Evolutionary conservation across 768 basidiomycete species (phyloP).

Genomic region (Russula sp.): DNA sequence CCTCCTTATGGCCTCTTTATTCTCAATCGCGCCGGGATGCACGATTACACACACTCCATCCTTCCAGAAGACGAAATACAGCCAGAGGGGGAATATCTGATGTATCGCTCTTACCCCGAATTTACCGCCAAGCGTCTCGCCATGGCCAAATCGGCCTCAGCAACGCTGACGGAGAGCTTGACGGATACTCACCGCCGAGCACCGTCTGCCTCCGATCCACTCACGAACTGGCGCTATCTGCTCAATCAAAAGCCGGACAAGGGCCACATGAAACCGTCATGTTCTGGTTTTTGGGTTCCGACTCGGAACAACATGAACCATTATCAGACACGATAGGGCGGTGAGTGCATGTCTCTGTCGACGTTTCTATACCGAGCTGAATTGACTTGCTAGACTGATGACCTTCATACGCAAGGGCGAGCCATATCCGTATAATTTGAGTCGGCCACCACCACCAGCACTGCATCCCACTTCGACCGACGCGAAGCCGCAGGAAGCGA

Average conservation of each 20-base stretch:
- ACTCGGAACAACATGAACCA: constrained; percentile 65
- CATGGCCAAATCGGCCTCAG: constrained; percentile 34
- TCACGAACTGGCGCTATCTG: constrained; percentile 41
- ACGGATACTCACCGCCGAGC: constrained; percentile 28
- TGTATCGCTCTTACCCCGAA: constrained; percentile 71
- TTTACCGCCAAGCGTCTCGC: constrained; percentile 48
- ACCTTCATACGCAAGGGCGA: constrained; percentile 61
- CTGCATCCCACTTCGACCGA: constrained; percentile 39
- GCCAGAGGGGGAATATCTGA: constrained; percentile 60
- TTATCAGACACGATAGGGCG: constrained; percentile 69
- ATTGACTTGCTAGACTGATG: constrained; percentile 38
- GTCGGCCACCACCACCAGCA: constrained; percentile 57
- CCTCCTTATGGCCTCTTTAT: constrained; percentile 85
- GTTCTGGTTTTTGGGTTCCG: constrained; percentile 63
- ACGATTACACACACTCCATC: constrained; percentile 71
- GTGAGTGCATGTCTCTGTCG: constrained; percentile 38
- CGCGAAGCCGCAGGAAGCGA: constrained; percentile 12
- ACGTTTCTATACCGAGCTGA: constrained; percentile 5
- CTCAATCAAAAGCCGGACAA: constrained; percentile 50
- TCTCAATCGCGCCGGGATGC: constrained; percentile 75
- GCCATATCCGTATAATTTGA: constrained; percentile 73
- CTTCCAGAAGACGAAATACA: constrained; percentile 77
- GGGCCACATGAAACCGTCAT: constrained; percentile 60
- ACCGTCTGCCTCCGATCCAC: constrained; percentile 39
- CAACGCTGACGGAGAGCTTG: constrained; percentile 30